These are phyloP conservation scores for Monascus purpureus DNA, from an alignment of 495 filamentous ascomycete genomes.

Conservation along the genomic window DNA sequence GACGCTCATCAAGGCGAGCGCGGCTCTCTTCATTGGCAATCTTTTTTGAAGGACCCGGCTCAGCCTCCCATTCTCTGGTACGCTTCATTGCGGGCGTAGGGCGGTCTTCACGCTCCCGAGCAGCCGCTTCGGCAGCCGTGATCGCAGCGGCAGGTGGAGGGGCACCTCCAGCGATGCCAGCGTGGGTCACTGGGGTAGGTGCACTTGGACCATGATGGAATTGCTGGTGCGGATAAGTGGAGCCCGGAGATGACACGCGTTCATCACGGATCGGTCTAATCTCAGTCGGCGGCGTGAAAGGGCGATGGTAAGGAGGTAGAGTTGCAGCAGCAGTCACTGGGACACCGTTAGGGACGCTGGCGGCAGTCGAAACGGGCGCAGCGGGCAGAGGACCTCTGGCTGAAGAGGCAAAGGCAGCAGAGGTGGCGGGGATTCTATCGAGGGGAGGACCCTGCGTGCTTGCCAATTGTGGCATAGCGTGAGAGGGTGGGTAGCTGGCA, in stretches of 20 bases:
- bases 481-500: constrained; percentile 44
- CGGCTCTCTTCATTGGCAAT: constrained; percentile 76
- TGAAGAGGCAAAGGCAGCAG: constrained; percentile 20
- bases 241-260: constrained; percentile 69
- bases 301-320: constrained; percentile 44
- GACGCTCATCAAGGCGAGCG: constrained; percentile 71
- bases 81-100: constrained; percentile 71
- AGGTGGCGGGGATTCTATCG: constrained; percentile 40
- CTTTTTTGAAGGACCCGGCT: constrained; percentile 60
- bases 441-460: constrained; percentile 37
- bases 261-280: constrained; percentile 78
- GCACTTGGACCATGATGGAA: constrained; percentile 59
- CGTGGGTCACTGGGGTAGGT: constrained; percentile 44
- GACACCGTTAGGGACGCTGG: constrained; percentile 43
- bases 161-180: constrained; percentile 64
- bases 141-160: constrained; percentile 61
- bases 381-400: constrained; percentile 21
- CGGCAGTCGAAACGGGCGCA: constrained; percentile 35
- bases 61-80: constrained; percentile 75
- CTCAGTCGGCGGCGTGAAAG: constrained; percentile 67
- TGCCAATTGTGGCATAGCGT: constrained; percentile 47
- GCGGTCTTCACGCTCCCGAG: constrained; percentile 73
- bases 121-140: constrained; percentile 60
- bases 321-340: constrained; percentile 24
- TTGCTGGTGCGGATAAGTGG: constrained; percentile 66